Base-by-base conservation (phyloP, 225 moss, liverwort and hornwort genomes). In the Antitrichia curtipendula region DNA sequence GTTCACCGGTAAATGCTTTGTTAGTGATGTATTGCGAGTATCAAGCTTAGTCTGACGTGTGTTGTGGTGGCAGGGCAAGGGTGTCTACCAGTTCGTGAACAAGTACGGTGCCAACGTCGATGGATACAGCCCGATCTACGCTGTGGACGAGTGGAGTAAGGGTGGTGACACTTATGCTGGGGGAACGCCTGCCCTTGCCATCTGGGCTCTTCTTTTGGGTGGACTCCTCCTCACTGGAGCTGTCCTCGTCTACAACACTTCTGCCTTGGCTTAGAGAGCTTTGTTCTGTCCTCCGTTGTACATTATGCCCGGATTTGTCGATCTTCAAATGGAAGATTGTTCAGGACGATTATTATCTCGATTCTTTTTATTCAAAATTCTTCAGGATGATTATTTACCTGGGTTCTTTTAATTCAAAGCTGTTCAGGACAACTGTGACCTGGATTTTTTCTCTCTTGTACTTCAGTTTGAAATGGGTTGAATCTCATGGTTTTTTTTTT, bases 51-150 rank as follows among this genome's bases (percentile, higher is more conserved):
- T 36, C 34, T 69, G 84, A 70, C 18, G n/a, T 59, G 40, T 60
- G 9, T 36, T 59, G 34, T 15, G 45, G n/a, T 49, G 82, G 57
- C 88, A 90, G 87, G 97, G 97, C 49, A 98, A 97, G 94, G 97
- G 98, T 32, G 97, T 98, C 10, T 98, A 98, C 88, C 98, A 98
- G 91, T 97, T 89, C 57, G 70, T 91, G 79, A 96, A 96, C 66
- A 98, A 98, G 91, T 98, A 98, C 82, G 98, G 98, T 81, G 97
- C 97, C 15, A 98, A 98, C 74, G 98, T 98, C 1, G 98, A 98
- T 57, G 98, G 98, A 8, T 92, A 92, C 90, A 97, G 97, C 80
- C 98, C 98, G 53, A 98, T 98, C 88, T 98, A 93, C 76, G 83
- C 84, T 3, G 88, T 75, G 87, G 92, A 93, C 2, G 98, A 98